Base-by-base conservation (phyloP, 148 eudicot genomes). In the Chenopodium suecicum region DNA sequence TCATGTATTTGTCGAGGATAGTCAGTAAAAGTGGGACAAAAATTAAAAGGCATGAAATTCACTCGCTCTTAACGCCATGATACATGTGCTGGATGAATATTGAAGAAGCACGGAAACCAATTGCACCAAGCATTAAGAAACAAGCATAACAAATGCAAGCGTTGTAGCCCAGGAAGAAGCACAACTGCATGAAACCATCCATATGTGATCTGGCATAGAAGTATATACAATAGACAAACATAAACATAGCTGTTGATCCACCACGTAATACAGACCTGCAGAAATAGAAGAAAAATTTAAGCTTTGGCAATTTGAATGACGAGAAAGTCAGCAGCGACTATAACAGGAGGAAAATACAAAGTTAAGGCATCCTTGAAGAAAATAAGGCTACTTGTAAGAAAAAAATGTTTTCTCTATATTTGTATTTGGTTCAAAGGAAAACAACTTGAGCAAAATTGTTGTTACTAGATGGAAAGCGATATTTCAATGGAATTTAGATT, bases 231-330 rank as follows among this genome's bases (percentile, higher is more conserved):
- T 94, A 90, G 25, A 37, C 79, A 62, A 90, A 90, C 94, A 92
- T 92, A 75, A 92, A 94, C 32, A 89, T 74, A 34, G 92, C 90
- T 12, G 87, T 82, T 44, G 97, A 89, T 78, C 97, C 97, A 37
- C 98, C 98, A 64, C 93, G 89, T 62, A 88, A 54, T 6, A 94
- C 75, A 32, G 97, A 91, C 86, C 98, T 94, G 93, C 86, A 87
- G 58, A 73, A 62, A 77, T 17, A 78, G 63, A 76, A 73, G 8
- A 52, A 17, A 66, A 3, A 19, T 74, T 64, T 47, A 25, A 25
- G 0, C 66, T 32, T 47, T n/a, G 8, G 44, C 75, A 75, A n/a
- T 7, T n/a, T 29, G 81, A 81, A 44, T n/a, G 4, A 70, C 14
- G 9, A 20, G 27, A 32, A 73, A 1, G 48, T 31, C 52, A 37